Percentiles rank a stretch among this genome's conserved stretches.
Conservation (phyloP, 495 filamentous ascomycete species). For the Aspergillus wentii region DNA sequence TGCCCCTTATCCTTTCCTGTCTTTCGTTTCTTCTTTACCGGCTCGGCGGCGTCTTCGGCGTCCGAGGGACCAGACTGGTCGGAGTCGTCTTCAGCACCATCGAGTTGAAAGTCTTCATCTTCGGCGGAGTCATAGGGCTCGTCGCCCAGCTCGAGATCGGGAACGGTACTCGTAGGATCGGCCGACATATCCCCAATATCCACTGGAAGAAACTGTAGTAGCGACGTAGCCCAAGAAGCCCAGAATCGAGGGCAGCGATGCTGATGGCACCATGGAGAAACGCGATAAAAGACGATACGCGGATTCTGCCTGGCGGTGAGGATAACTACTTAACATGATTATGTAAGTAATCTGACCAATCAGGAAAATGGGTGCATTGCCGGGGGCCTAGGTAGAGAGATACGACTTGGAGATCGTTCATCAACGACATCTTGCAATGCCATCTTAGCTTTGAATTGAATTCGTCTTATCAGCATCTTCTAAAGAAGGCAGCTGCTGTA, state of each 20-base stretch:
- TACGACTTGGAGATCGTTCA: too few species aligned
- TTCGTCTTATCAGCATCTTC: too few species aligned
- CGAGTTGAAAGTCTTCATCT: constrained; percentile 70
- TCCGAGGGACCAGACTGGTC: constrained; percentile 36
- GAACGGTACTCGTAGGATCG: constrained; percentile 11
- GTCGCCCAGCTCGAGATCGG: constrained; percentile 35
- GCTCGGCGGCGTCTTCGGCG: constrained; percentile 27
- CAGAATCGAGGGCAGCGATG: too few species aligned
- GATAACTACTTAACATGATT: too few species aligned
- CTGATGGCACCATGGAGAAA: background rate
- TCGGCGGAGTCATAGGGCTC: constrained; percentile 67
- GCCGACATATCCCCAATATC: constrained; percentile 24
- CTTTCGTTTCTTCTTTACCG: constrained; percentile 39
- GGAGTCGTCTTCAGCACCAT: constrained; percentile 44
- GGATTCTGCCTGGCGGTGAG: constrained; percentile 11
- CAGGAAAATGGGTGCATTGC: background rate
- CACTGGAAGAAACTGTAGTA: too few species aligned
- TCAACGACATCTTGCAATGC: too few species aligned
- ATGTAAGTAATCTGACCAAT: constrained; percentile 1
- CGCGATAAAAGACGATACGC: constrained; percentile 2
- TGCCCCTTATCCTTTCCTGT: constrained; percentile 18
- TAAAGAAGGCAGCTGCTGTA: too few species aligned
- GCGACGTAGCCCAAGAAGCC: too few species aligned
- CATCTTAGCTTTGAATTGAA: too few species aligned
- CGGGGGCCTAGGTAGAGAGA: background rate